Base-by-base conservation (phyloP, 352 stramenopile genomes). In the Blastocystis sp. region DNA sequence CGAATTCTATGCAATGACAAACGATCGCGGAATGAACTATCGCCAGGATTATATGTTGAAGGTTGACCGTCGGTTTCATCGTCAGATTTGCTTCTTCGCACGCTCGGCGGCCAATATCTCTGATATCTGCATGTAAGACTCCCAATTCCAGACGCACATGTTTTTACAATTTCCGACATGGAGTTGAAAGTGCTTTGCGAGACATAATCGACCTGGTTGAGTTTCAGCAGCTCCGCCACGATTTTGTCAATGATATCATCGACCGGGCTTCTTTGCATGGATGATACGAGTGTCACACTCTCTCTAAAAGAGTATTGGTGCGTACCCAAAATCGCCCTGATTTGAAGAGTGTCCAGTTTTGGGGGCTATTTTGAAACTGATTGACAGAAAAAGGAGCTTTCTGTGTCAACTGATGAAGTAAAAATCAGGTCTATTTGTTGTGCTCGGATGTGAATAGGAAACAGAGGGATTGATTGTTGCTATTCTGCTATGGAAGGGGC, bases 221-320 rank as follows among this genome's bases (percentile, higher is more conserved):
- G 21, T 43, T 81, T 81, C 28, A 81, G 43, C 21, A 81, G 17
- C 28, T 81, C 24, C n/a, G 11, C 71, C 14, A 81, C 54, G 24
- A 81, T 60, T 40, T 81, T 81, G 57, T 42, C 43, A 38, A 81
- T 6, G 10, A 81, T 38, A 64, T 81, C 52, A 66, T 81, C 71
- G 19, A 81, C 57, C 17, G 71, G 71, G 48, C 66, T 81, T 7
- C 21, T 81, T 48, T 81, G 71, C 71, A 81, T 81, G 17, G 34
- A 40, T 10, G 2, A 54, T 60, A 66, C 61, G 7, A 66, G 40
- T 40, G 40, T 66, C n/a, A 7, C 7, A 34, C 61, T 14, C 38
- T 10, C 10, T 19, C 34, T 42, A 9, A 59, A 77, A 54, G 28
- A 34, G 28, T 34, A 34, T 34, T 34, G 28, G 28, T 34, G 28